A percentile compares a stretch with the other conserved stretches of the same genome.
Conservation (phyloP, 169 alveolate species). For the Cryptosporidium sp. region DNA sequence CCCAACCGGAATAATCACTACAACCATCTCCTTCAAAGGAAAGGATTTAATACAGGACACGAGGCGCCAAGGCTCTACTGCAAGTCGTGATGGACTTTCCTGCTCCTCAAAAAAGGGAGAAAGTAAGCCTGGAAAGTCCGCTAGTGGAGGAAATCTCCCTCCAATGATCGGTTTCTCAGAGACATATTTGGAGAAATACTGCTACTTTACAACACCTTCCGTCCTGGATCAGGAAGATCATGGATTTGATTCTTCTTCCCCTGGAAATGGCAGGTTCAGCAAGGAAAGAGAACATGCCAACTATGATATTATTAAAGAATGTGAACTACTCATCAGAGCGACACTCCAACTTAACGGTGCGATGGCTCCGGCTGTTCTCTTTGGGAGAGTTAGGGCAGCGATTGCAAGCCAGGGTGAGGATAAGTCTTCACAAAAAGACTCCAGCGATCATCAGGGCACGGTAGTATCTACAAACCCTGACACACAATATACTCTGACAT, state of each 20-base stretch:
- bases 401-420: conserved; percentile 41
- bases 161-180: conserved; percentile 31
- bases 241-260: background rate
- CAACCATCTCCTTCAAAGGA: conserved; percentile 11
- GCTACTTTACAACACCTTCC: conserved; percentile 40
- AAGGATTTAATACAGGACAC: background rate
- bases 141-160: conserved; percentile 16
- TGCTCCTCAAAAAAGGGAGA: background rate
- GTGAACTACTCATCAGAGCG: conserved; percentile 57
- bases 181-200: conserved; percentile 33
- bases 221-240: conserved; percentile 1
- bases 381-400: conserved; percentile 63
- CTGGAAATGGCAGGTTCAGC: background rate
- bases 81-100: background rate
- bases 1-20: conserved; percentile 60
- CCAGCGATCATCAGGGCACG: background rate
- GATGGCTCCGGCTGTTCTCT: conserved; percentile 74
- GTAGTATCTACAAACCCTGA: background rate
- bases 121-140: background rate
- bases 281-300: background rate
- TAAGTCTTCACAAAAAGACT: background rate
- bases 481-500: conserved; percentile 18
- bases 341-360: conserved; percentile 68
- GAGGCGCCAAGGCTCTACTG: background rate
- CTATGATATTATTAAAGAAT: conserved; percentile 49